These are phyloP conservation scores for Penicillium paxilli DNA, from an alignment of 495 filamentous ascomycete species.

Conservation along the genomic window DNA sequence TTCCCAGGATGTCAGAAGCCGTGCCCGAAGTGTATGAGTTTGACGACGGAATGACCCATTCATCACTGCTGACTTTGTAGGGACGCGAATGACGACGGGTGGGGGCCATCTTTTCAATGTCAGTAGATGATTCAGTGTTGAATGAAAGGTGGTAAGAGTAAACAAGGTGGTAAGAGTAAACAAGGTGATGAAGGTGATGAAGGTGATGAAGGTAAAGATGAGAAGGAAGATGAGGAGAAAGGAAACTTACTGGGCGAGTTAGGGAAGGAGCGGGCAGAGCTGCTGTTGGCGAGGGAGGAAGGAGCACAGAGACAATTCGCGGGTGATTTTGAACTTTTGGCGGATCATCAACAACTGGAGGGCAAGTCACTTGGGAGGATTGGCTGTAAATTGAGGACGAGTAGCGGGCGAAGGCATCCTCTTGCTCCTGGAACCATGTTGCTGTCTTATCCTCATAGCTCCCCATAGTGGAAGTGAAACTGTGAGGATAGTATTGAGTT, in stretches of 20 bases:
- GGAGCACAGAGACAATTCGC: not conserved
- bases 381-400: conserved; percentile 17
- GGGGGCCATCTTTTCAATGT: conserved; percentile 17
- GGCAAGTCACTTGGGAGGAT: too few species aligned
- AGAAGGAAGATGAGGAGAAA: not conserved
- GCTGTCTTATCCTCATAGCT: not conserved
- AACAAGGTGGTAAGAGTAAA: too few species aligned
- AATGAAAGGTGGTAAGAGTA: not conserved
- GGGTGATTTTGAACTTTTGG: not conserved
- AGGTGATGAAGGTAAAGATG: not conserved
- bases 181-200: too few species aligned
- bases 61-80: conserved; percentile 34
- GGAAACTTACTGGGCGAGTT: not conserved
- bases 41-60: conserved; percentile 24
- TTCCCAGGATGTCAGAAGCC: conserved; percentile 8
- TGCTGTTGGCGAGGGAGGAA: not conserved
- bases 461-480: not conserved
- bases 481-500: too few species aligned
- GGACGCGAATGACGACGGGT: conserved; percentile 22
- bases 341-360: too few species aligned
- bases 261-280: not conserved
- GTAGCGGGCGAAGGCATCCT: conserved; percentile 27
- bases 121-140: not conserved
- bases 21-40: not conserved
- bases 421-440: not conserved